Percentiles rank a stretch among this genome's conserved stretches.
Conservation (phyloP, 192 early-diverging fungal species). For the Funneliformis geosporum region DNA sequence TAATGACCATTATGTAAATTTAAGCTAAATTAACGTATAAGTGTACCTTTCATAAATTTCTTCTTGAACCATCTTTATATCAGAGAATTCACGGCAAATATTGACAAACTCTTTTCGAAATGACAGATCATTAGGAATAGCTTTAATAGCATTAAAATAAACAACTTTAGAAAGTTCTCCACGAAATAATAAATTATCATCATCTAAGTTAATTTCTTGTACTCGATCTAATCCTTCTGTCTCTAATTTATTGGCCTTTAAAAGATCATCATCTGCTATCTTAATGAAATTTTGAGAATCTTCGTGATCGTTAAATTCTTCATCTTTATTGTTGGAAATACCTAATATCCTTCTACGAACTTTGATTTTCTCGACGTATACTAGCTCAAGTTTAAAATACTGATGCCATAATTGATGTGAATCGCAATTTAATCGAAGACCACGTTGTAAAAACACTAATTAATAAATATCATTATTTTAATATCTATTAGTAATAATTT, state of each 20-base stretch:
- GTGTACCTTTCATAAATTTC: constrained; percentile 36
- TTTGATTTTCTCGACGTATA: constrained; percentile 85
- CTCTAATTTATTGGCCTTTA: constrained; percentile 49
- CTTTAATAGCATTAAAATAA: constrained; percentile 78
- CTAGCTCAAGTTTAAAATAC: constrained; percentile 91
- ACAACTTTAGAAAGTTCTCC: constrained; percentile 76
- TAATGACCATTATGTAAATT: constrained; percentile 5
- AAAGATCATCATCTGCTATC: constrained; percentile 41
- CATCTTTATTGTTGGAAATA: constrained; percentile 41
- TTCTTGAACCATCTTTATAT: constrained; percentile 46
- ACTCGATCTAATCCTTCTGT: constrained; percentile 36
- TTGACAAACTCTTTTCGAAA: constrained; percentile 77
- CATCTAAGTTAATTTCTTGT: constrained; percentile 58
- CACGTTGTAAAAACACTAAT: constrained; percentile 78
- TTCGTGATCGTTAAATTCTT: constrained; percentile 40
- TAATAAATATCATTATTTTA: constrained; percentile 1
- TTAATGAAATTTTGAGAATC: constrained; percentile 14
- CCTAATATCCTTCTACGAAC: constrained; percentile 80
- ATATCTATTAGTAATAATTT: not conserved
- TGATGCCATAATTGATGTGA: constrained; percentile 80
- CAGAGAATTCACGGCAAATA: constrained; percentile 59
- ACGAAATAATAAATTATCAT: constrained; percentile 66
- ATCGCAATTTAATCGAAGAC: constrained; percentile 77
- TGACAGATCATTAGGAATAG: constrained; percentile 66
- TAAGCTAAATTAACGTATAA: not conserved